These are phyloP conservation scores for Clavariopsis aquatica DNA, from an alignment of 495 filamentous ascomycete species.

Conservation along the genomic window DNA sequence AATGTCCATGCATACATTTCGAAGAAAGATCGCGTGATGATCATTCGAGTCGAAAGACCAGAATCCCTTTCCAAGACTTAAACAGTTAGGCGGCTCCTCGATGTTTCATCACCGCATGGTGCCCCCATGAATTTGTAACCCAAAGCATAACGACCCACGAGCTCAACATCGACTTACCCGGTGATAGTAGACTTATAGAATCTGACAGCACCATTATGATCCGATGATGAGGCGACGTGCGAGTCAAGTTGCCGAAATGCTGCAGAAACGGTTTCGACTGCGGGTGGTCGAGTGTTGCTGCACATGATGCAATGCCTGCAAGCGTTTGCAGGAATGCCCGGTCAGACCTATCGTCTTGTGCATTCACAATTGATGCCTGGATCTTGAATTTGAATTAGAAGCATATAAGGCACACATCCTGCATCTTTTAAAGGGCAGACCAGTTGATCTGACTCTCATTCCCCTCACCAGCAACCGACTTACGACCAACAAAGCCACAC, in stretches of 20 bases:
- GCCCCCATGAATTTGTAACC: constrained; percentile 9
- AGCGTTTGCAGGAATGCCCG: neutral
- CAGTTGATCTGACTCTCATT: constrained; percentile 26
- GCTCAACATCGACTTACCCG: constrained; percentile 3
- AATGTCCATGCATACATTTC: neutral
- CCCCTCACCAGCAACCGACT: neutral
- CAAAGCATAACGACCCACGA: constrained; percentile 11
- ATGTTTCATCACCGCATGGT: constrained; percentile 19
- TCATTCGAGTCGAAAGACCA: constrained; percentile 16
- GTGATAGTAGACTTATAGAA: constrained; percentile 5
- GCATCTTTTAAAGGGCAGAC: constrained; percentile 22
- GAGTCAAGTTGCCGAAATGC: constrained; percentile 14
- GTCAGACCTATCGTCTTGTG: neutral
- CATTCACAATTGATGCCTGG: neutral
- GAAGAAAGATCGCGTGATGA: constrained; percentile 15
- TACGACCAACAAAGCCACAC: neutral
- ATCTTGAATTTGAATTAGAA: neutral
- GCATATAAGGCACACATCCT: constrained; percentile 22
- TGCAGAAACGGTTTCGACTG: constrained; percentile 19
- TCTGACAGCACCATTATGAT: constrained; percentile 11
- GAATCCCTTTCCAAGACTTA: constrained; percentile 3
- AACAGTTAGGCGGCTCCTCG: constrained; percentile 1
- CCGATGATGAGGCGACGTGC: constrained; percentile 6
- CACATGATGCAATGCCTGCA: neutral
- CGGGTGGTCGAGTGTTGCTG: neutral